Evolutionary conservation across 2,329 filamentous ascomycete genomes (phyloP), one percentile per base, ranked within the genome.

Genomic region (Beauveria sp.): DNA sequence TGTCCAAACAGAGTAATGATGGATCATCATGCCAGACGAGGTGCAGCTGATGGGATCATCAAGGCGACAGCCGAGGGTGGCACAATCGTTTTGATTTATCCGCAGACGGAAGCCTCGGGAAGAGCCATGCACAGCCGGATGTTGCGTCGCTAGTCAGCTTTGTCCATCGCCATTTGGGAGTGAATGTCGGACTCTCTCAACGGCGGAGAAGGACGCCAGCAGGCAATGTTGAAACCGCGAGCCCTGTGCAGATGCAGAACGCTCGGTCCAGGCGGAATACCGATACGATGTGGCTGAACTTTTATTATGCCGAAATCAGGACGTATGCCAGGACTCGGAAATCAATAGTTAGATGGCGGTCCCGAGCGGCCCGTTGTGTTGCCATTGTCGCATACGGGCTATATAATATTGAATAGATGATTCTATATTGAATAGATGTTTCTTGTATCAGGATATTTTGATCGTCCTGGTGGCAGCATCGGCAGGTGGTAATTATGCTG

Each of bases 261-360:
- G 48, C 40, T 46, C 40, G 56, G 56, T 26, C 47, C 56, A 48
- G 37, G 37, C 48, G 24, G 56, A 44, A 59, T 9, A 20, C n/a
- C 18, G 26, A 51, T 48, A 10, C 34, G 54, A 55, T 59, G 56
- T 44, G 56, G 56, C 56, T 53, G 56, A 50, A 18, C 34, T 37
- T 16, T n/a, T 18, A 43, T 43, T 37, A 51, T 59, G 48, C 26
- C 48, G 8, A 56, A 26, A 37, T 37, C 34, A 53, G 20, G 50
- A 24, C 34, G 12, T 14, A 5, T 37, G 34, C 14, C 10, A 22
- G 16, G 30, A 40, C 20, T 22, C 50, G 40, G 9, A 55, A 26
- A 24, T 22, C 22, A 28, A 28, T 28, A 28, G 14, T 7, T 24
- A 18, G 16, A 12, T 44, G 20, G 26, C 41, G 26, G 41, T n/a